Conservation (phyloP, 2,329 filamentous ascomycete species). For the Fonsecaea erecta region DNA sequence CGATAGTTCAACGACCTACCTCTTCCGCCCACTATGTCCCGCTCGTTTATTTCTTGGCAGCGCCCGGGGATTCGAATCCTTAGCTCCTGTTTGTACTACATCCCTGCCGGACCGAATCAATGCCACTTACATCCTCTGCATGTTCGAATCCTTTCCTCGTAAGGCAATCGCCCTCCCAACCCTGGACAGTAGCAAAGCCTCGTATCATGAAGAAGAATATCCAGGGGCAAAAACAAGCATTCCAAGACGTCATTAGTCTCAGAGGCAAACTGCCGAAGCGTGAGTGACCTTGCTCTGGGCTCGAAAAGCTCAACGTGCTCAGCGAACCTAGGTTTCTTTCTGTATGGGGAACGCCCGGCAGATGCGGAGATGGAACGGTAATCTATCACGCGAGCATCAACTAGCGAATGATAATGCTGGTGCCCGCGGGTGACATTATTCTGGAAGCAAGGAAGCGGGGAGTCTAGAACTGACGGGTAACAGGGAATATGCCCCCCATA, state of each 20-base stretch:
- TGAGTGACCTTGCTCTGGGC: neutral
- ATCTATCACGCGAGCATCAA: neutral
- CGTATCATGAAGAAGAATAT: neutral
- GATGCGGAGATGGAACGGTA: neutral
- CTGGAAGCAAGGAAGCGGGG: neutral
- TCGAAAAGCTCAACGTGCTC: neutral
- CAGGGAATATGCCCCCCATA: neutral
- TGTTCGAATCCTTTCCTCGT: neutral
- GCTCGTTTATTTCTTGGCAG: neutral
- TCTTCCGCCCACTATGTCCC: neutral
- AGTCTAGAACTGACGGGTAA: neutral
- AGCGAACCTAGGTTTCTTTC: neutral
- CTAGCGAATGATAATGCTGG: neutral
- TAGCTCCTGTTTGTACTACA: too few species aligned
- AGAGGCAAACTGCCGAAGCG: neutral
- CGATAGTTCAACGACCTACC: neutral
- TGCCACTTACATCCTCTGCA: too few species aligned
- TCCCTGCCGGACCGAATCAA: too few species aligned
- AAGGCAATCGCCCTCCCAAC: neutral
- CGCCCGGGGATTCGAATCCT: neutral
- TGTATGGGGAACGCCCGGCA: neutral
- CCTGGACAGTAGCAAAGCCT: neutral
- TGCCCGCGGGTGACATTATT: neutral
- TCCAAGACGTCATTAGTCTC: neutral
- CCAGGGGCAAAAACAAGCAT: neutral